Evolutionary conservation across 306 rosid genomes (phyloP).

Genomic region (Prunus campanulata): DNA sequence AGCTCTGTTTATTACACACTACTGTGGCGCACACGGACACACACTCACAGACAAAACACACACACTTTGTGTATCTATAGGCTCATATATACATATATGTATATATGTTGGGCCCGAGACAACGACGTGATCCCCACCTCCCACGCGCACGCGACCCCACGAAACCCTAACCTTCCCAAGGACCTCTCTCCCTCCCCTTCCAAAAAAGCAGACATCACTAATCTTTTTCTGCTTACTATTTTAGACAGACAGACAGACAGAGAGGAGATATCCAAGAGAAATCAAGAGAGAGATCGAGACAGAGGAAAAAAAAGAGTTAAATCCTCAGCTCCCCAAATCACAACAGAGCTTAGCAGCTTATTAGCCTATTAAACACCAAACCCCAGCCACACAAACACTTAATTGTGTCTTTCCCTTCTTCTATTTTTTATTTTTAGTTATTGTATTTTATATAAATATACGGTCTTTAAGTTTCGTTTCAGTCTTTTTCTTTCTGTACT

Average conservation of each 20-base stretch:
- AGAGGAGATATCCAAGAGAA: neutral
- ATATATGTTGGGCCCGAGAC: constrained; percentile 35
- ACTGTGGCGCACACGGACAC: neutral
- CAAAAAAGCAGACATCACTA: neutral
- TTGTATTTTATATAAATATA: neutral
- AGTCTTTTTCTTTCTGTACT: constrained; percentile 14
- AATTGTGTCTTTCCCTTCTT: neutral
- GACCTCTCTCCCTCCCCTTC: constrained; percentile 3
- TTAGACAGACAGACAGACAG: neutral
- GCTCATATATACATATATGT: no score
- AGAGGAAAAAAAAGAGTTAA: neutral
- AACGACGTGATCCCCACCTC: constrained; percentile 62
- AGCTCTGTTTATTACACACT: no score
- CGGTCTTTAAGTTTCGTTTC: constrained; percentile 10
- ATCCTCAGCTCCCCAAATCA: constrained; percentile 30
- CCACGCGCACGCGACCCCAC: constrained; percentile 80
- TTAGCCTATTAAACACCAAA: neutral
- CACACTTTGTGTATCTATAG: neutral
- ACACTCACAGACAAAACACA: neutral
- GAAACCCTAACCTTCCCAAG: constrained; percentile 61
- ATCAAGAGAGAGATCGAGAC: neutral
- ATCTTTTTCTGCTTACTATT: neutral
- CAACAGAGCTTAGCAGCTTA: neutral
- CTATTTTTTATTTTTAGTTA: constrained; percentile 1
- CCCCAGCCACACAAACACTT: constrained; percentile 15